A percentile compares a stretch with the other conserved stretches of the same genome.
Conservation (phyloP, 371 early-diverging fungal genomes). For the Mortierella sp. region DNA sequence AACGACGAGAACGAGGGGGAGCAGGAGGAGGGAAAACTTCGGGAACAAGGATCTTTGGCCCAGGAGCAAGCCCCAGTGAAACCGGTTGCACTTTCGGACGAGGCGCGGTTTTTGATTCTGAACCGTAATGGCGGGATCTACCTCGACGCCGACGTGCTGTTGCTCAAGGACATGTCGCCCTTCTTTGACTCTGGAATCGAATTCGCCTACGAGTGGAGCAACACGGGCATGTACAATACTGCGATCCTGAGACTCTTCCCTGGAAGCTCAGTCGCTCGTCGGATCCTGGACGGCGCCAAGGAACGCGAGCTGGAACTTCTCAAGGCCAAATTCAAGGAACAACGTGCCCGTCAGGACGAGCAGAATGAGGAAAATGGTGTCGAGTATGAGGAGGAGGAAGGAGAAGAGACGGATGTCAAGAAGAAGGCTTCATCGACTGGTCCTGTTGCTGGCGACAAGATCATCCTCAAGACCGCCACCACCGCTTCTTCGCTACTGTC, state of each 20-base stretch:
- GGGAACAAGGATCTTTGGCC: not conserved
- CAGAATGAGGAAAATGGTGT: not conserved
- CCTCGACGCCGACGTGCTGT: constrained; percentile 52
- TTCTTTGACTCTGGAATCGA: constrained; percentile 42
- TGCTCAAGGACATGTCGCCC: constrained; percentile 52
- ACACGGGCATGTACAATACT: constrained; percentile 49
- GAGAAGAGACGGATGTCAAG: constrained; percentile 2
- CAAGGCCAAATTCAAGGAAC: not conserved
- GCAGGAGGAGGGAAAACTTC: not conserved
- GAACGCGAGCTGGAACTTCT: constrained; percentile 24
- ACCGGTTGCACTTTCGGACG: constrained; percentile 53
- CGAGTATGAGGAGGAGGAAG: constrained; percentile 4
- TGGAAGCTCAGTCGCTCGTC: constrained; percentile 36
- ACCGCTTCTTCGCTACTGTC: not conserved
- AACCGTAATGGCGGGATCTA: constrained; percentile 53
- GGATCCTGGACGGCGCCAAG: constrained; percentile 48
- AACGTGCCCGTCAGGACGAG: constrained; percentile 2
- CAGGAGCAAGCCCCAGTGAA: not conserved
- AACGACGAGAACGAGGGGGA: not conserved
- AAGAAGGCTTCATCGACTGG: not conserved
- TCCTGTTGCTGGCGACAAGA: constrained; percentile 1
- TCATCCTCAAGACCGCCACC: not conserved
- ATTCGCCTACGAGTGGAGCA: constrained; percentile 58
- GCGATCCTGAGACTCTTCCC: constrained; percentile 43
- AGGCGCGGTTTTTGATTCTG: constrained; percentile 50